phyloP scores from a whole-genome alignment of 2,329 filamentous ascomycete genomes.

The Lecanicillium sp. region DNA sequence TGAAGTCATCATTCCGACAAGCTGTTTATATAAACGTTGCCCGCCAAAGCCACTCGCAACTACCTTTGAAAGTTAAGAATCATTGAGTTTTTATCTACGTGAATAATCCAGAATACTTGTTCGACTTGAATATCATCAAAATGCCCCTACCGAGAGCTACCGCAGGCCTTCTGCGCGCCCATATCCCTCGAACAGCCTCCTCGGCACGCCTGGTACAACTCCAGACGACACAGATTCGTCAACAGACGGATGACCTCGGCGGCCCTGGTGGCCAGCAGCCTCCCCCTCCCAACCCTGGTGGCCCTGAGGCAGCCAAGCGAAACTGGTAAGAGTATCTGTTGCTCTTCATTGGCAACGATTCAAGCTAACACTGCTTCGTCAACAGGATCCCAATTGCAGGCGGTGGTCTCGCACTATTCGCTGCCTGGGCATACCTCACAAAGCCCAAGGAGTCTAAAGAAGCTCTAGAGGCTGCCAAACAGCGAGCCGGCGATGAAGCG shows the following conservation, averaged over 20 bases:
- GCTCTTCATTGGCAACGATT: not conserved
- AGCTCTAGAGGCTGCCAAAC: conserved; percentile 2
- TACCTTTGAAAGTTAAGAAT: too few species aligned
- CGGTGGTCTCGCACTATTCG: conserved; percentile 16
- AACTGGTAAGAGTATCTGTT: conserved; percentile 21
- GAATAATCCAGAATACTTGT: too few species aligned
- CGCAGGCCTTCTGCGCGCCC: too few species aligned
- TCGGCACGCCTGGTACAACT: too few species aligned
- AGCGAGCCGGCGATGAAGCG: not conserved
- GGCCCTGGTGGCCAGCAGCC: conserved; percentile 26
- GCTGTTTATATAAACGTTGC: too few species aligned
- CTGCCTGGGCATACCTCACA: conserved; percentile 19
- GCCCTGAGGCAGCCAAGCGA: conserved; percentile 19
- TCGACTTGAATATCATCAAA: too few species aligned
- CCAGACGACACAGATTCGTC: not conserved
- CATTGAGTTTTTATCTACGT: too few species aligned
- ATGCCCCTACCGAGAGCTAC: too few species aligned
- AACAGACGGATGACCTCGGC: conserved; percentile 18
- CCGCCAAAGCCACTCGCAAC: too few species aligned
- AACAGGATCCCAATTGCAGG: conserved; percentile 22
- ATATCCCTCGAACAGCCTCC: too few species aligned
- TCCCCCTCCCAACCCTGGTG: conserved; percentile 17
- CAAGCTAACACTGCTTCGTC: not conserved
- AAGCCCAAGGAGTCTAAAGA: conserved; percentile 4
- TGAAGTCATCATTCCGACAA: too few species aligned